Evolutionary conservation across 1,284 basidiomycete genomes (phyloP), one percentile per base, ranked within the genome.

Genomic region (Pholiota adiposa): DNA sequence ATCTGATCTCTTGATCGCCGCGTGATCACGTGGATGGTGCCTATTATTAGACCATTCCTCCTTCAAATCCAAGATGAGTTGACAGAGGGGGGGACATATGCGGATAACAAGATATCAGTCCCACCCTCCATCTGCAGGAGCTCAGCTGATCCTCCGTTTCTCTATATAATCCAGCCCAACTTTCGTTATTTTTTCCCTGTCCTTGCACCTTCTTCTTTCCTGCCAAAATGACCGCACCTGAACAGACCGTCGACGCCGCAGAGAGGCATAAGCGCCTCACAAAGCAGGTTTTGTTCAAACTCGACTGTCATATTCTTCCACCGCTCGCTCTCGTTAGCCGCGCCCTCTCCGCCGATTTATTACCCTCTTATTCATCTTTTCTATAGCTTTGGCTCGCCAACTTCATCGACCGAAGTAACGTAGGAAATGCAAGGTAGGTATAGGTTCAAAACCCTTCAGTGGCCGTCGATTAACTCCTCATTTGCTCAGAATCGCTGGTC

Each of bases 341-440:
- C n/a, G n/a, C 16, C 12, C 16, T 69, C n/a, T 18, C 3, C 54
- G 33, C 8, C 36, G 3, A 31, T 19, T 16, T 1, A 54, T 40
- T 29, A 38, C 2, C n/a, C 16, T 43, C 19, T 33, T 16, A 29
- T 31, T 27, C 14, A 40, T 52, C 36, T n/a, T 27, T 27, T 53
- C 27, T 1, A 29, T 58, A 85, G 84, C 71, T 86, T 2, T 86
- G 84, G 84, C 73, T 86, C 19, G 83, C 83, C n/a, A 87, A 85
- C 65, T 86, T 87, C 63, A 83, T 86, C 44, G 85, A 87, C 67
- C 70, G 84, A 67, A 83, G 83, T 49, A 86, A 86, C 64, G 74
- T 85, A 38, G 73, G 72, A 51, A 75, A 77, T 65, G 72, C 76
- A 34, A 72, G 74, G 76, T 75, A 60, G 53, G 38, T 43, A 18